These are phyloP conservation scores for Eucalyptus tenuipes DNA, from an alignment of 345 rosid genomes.

Conservation along the genomic window DNA sequence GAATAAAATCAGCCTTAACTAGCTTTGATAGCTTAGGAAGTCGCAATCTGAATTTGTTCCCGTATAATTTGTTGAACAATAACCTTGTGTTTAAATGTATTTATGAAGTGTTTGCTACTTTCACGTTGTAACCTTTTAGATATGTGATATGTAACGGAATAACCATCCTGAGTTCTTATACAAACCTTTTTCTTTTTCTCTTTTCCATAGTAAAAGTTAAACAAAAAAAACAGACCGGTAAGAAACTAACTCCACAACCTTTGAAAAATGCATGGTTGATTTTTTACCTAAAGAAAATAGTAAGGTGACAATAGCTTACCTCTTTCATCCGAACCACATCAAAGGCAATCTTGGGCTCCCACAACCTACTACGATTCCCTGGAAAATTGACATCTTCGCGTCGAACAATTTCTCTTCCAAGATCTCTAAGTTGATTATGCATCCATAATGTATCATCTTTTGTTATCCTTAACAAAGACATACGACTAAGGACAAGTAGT, in stretches of 20 bases:
- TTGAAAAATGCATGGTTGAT: no score
- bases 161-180: background rate
- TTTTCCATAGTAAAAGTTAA: no score
- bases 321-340: background rate
- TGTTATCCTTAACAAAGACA: background rate
- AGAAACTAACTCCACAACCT: no score
- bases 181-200: background rate
- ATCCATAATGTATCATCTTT: background rate
- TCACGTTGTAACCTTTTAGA: background rate
- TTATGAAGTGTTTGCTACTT: background rate
- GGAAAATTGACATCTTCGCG: background rate
- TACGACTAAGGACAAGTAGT: background rate
- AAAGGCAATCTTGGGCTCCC: background rate
- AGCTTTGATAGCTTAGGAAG: background rate
- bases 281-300: no score
- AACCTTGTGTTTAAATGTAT: background rate
- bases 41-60: rapidly evolving
- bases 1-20: background rate
- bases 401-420: background rate
- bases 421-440: background rate
- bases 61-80: background rate
- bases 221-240: no score
- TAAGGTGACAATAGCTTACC: background rate
- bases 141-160: background rate
- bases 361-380: background rate